Evolutionary conservation across 1,284 basidiomycete species (phyloP).

Genomic region (Rhizoctonia solani): DNA sequence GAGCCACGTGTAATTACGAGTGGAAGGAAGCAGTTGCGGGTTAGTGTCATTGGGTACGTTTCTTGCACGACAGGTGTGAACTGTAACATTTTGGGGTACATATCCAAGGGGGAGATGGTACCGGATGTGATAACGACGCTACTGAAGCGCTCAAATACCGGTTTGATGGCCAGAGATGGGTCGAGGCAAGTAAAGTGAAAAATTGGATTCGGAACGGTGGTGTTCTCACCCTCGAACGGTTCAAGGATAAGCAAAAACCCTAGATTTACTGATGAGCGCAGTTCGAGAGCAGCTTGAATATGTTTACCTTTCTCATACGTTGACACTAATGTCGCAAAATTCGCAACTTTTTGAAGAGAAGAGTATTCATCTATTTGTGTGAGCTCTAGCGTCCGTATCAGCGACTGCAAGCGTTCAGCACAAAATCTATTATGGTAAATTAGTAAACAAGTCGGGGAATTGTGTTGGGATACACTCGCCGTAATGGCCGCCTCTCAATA

Average conservation of each 20-base stretch:
- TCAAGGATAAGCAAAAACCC: constrained; percentile 97
- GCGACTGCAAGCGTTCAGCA: constrained; percentile 90
- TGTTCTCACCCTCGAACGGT: constrained; percentile 98
- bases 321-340: constrained; percentile 94
- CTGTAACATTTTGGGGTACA: constrained; percentile 99
- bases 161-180: constrained; percentile 96
- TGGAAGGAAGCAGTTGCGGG: constrained; percentile 96
- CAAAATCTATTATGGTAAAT: constrained; percentile 76
- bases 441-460: constrained; percentile 34
- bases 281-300: not conserved
- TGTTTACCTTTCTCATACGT: constrained; percentile 92
- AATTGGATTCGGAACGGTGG: constrained; percentile 97
- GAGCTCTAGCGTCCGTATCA: constrained; percentile 92
- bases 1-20: constrained; percentile 97
- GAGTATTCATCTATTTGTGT: constrained; percentile 90
- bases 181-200: constrained; percentile 99
- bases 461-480: constrained; percentile 53
- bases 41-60: constrained; percentile 97
- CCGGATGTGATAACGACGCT: constrained; percentile 99
- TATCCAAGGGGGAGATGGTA: constrained; percentile 97
- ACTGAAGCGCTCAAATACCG: constrained; percentile 97
- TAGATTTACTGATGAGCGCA: constrained; percentile 44
- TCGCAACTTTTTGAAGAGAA: constrained; percentile 92
- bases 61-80: constrained; percentile 98
- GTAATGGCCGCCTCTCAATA: constrained; percentile 93